Evolutionary conservation across 345 rosid genomes (phyloP).

Genomic region (Syzygium grande): DNA sequence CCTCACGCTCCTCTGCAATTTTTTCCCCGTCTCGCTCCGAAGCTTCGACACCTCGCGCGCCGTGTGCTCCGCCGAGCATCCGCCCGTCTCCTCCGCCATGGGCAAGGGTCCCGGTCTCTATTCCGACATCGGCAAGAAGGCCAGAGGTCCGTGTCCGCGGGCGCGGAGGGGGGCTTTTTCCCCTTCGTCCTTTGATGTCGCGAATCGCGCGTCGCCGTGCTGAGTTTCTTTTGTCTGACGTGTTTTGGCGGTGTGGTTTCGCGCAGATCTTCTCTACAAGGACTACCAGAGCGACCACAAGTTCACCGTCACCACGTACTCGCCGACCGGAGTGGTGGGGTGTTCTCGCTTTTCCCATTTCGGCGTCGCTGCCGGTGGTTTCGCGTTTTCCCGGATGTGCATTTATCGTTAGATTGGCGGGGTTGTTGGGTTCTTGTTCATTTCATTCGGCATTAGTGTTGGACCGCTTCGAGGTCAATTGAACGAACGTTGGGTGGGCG

Average conservation of each 20-base stretch:
- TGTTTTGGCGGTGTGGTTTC: neutral
- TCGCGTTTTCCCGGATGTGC: neutral
- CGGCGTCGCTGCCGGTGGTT: neutral
- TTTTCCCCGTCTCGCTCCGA: neutral
- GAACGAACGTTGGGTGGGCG: neutral
- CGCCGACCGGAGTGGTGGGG: conserved; percentile 82
- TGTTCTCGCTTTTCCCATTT: neutral
- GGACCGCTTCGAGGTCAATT: neutral
- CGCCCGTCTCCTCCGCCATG: conserved; percentile 25
- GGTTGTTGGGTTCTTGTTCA: neutral
- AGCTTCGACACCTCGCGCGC: neutral
- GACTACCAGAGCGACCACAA: conserved; percentile 92
- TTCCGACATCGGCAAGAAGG: conserved; percentile 86
- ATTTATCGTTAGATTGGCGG: neutral
- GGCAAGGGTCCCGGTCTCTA: conserved; percentile 94
- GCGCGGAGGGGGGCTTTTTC: neutral
- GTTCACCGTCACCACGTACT: conserved; percentile 73
- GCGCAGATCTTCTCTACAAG: conserved; percentile 76
- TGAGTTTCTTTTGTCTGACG: neutral
- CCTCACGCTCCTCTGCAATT: neutral
- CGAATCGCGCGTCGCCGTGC: neutral
- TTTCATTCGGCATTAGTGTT: neutral
- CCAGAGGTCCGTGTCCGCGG: conserved; percentile 48
- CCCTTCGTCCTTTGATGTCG: neutral
- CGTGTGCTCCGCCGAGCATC: neutral